Percentiles rank a stretch among this genome's conserved stretches.
Evolutionary conservation across 495 filamentous ascomycete genomes (phyloP).

Genomic region (Recurvomyces mirabilis): DNA sequence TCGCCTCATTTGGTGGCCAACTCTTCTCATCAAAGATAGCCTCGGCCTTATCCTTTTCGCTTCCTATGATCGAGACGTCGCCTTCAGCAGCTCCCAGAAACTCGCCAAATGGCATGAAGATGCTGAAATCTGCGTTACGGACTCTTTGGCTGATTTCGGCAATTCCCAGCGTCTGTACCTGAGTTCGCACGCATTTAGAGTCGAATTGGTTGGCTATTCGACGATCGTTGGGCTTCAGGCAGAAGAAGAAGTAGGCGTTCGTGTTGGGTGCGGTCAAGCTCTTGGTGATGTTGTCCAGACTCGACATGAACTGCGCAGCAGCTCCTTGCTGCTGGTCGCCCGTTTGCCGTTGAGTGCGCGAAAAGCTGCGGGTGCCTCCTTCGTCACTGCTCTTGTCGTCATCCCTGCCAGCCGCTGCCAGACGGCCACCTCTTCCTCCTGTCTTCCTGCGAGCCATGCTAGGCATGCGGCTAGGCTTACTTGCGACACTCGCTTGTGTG

Average conservation of each 20-base stretch:
- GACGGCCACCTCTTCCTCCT: conserved; percentile 38
- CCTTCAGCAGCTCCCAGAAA: conserved; percentile 82
- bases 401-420: conserved; percentile 24
- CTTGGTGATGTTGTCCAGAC: conserved; percentile 78
- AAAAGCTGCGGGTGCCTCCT: conserved; percentile 10
- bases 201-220: conserved; percentile 98
- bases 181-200: conserved; percentile 90
- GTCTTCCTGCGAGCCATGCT: conserved; percentile 75
- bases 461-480: conserved; percentile 80
- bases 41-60: conserved; percentile 86
- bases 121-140: conserved; percentile 83
- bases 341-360: not conserved
- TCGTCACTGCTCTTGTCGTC: conserved; percentile 48
- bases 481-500: conserved; percentile 93
- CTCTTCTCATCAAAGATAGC: conserved; percentile 75
- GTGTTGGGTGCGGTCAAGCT: conserved; percentile 68
- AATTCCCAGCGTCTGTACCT: conserved; percentile 91
- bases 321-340: conserved; percentile 58
- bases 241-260: conserved; percentile 94
- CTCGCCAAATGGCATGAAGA: conserved; percentile 92
- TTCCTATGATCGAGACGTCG: conserved; percentile 73
- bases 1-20: conserved; percentile 87
- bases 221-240: conserved; percentile 92
- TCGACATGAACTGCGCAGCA: conserved; percentile 80
- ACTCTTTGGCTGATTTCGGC: conserved; percentile 91